Conservation (phyloP, 73 alveolate species). For the Symbiodinium pilosum region DNA sequence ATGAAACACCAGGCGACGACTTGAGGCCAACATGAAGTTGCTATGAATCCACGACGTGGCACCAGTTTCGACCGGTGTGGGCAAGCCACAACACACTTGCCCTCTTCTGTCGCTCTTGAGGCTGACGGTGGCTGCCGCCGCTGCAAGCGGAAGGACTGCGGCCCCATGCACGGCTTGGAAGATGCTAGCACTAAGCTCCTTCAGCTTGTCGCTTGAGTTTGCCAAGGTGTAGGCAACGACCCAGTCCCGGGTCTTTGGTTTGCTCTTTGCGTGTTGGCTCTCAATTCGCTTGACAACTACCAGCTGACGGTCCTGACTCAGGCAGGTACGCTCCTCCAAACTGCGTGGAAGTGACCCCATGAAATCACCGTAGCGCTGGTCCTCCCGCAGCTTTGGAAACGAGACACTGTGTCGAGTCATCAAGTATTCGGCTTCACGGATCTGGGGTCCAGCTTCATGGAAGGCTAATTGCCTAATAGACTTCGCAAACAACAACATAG, state of each 20-base stretch:
- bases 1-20: too few relatives aligned
- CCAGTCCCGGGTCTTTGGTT: neutral
- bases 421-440: neutral
- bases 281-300: too few relatives aligned
- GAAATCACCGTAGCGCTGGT: neutral
- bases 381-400: neutral
- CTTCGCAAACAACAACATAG: neutral
- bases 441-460: neutral
- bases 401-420: neutral
- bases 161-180: neutral
- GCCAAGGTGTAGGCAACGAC: neutral
- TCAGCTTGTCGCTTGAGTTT: neutral
- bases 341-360: neutral
- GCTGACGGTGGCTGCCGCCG: neutral
- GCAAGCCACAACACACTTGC: neutral
- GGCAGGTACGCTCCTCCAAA: too few relatives aligned
- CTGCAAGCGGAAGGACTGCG: neutral
- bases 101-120: neutral
- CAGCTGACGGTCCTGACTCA: too few relatives aligned
- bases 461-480: neutral
- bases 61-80: neutral
- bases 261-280: neutral
- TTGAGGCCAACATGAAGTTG: neutral
- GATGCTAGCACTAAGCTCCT: neutral
- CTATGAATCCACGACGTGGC: neutral